Evolutionary conservation across 164 flowering plant genomes (phyloP).

Genomic region (Paratinospora sagittata): DNA sequence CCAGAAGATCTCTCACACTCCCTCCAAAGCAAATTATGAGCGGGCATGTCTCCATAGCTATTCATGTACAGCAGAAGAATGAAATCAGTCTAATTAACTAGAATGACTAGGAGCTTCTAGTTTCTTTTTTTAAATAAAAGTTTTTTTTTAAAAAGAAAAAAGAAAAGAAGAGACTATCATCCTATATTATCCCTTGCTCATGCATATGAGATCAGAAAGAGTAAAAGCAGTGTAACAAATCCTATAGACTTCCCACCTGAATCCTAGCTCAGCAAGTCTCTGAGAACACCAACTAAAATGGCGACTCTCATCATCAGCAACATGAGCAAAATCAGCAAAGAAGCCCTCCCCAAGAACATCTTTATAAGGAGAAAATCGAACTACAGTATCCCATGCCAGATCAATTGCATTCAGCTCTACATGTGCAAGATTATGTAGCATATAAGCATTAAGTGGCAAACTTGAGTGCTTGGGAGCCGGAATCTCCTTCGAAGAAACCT

Average conservation of each 20-base stretch:
- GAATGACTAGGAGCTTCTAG: no score
- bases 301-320: slow-evolving; percentile 98
- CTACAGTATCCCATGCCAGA: slow-evolving; percentile 99
- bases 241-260: slow-evolving; percentile 39
- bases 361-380: slow-evolving; percentile 66
- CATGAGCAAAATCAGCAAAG: slow-evolving; percentile 92
- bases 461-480: slow-evolving; percentile 83
- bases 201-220: neutral
- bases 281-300: slow-evolving; percentile 96
- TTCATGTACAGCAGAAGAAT: neutral
- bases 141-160: no score
- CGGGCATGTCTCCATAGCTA: slow-evolving; percentile 98
- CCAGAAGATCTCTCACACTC: slow-evolving; percentile 86
- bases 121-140: no score
- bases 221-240: slow-evolving; percentile 3
- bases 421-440: slow-evolving; percentile 98
- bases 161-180: no score
- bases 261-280: slow-evolving; percentile 84
- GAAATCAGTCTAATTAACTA: neutral
- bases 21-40: slow-evolving; percentile 95
- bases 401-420: slow-evolving; percentile 97
- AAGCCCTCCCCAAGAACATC: slow-evolving; percentile 73
- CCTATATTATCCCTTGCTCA: neutral
- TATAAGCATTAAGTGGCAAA: slow-evolving; percentile 83
- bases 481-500: slow-evolving; percentile 89